Evolutionary conservation across 2,329 filamentous ascomycete species (phyloP), one percentile per base, ranked within the genome.

Genomic region (Onygenales sp.): DNA sequence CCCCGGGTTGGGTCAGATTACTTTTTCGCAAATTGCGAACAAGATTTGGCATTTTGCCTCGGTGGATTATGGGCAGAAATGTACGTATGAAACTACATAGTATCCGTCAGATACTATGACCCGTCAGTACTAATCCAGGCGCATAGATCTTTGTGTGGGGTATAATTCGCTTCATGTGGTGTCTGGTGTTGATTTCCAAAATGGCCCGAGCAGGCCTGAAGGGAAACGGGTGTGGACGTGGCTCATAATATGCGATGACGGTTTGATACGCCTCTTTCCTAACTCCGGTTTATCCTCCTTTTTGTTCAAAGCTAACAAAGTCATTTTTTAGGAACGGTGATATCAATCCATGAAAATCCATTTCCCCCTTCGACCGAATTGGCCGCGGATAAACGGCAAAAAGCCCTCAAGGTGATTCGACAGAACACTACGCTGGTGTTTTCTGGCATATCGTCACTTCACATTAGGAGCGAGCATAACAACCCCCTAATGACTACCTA

Each of bases 41-140:
- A 79, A 84, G 52, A 84, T 87, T n/a, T 85, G 85, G 75, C 86
- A 89, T 64, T 90, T 86, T 66, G 84, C 83, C 11, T 85, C 85
- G 0, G 79, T 87, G 11, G 86, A 90, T 61, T 80, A 84, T 65
- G 86, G 85, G 0, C 70, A 76, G 13, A 77, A 75, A 64, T 87
- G 85, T 82, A 70, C 61, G 74, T 2, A 65, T 14, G 9, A 14
- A 46, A 9, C 44, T 36, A 2, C 17, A 48, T 38, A 43, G 47
- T 38, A 21, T 31, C 21, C 51, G 54, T 36, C 53, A 27, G 21
- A 27, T 55, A 32, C 46, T 53, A 6, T 52, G n/a, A 43, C 9
- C 59, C 50, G 46, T 36, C 35, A 46, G 51, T 39, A 59, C 62
- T 67, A 52, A 65, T 54, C 31, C 31, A 38, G 3, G 11, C 3